Evolutionary conservation across 768 basidiomycete genomes (phyloP).

Genomic region (Lentinula boryana): DNA sequence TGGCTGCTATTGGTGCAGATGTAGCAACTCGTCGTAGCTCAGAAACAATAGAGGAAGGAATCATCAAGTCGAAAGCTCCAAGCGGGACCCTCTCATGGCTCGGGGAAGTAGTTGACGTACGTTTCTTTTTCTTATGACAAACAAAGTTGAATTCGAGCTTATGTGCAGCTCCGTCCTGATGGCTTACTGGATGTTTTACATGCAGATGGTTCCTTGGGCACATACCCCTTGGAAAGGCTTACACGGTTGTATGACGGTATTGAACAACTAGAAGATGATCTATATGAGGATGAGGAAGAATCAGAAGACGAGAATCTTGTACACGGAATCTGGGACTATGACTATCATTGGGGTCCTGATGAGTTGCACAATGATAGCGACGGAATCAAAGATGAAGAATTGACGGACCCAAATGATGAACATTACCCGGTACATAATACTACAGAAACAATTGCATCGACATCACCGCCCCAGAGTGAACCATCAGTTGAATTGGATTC

Average conservation of each 20-base stretch:
- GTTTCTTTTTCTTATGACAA: conserved; percentile 12
- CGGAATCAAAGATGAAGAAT: conserved; percentile 30
- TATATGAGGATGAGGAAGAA: conserved; percentile 53
- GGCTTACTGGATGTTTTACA: conserved; percentile 71
- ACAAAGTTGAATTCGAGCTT: not conserved
- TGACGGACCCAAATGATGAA: conserved; percentile 22
- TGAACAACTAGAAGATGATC: conserved; percentile 71
- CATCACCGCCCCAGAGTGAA: not conserved
- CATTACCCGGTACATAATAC: conserved; percentile 17
- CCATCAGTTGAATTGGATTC: not conserved
- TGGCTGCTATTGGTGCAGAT: conserved; percentile 57
- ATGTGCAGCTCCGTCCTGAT: conserved; percentile 63
- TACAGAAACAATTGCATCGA: conserved; percentile 1
- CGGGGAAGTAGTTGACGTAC: conserved; percentile 77
- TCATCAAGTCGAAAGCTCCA: conserved; percentile 34
- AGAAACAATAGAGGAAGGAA: conserved; percentile 30
- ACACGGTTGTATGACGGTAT: conserved; percentile 77
- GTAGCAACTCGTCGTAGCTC: conserved; percentile 45
- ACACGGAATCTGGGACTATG: conserved; percentile 38
- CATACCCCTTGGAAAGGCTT: conserved; percentile 61
- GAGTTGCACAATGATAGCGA: conserved; percentile 37
- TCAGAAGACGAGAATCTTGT: conserved; percentile 39
- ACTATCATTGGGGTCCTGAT: conserved; percentile 33
- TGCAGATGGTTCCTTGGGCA: conserved; percentile 42
- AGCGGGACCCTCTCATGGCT: conserved; percentile 62